These are phyloP conservation scores for Alternaria sp. DNA, from an alignment of 2,329 filamentous ascomycete species.

Conservation along the genomic window DNA sequence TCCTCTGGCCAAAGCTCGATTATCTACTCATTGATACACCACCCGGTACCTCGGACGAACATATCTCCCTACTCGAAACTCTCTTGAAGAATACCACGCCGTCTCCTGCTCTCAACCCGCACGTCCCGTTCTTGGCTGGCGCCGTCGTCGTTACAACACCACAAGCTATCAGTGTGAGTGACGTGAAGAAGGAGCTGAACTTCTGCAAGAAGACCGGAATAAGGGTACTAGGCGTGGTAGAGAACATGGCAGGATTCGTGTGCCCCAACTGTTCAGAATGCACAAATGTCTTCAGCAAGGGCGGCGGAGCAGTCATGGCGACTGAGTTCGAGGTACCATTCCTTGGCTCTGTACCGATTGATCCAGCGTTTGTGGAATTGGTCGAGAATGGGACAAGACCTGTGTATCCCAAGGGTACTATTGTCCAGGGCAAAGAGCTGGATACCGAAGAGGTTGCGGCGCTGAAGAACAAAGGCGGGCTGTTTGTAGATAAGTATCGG, in stretches of 20 bases:
- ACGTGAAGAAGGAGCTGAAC: constrained; percentile 93
- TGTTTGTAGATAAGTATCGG: constrained; percentile 74
- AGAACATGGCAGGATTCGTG: constrained; percentile 97
- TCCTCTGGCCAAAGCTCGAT: constrained; percentile 85
- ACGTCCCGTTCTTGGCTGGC: constrained; percentile 64
- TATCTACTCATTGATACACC: constrained; percentile 95
- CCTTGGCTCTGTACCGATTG: constrained; percentile 86
- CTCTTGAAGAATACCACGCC: constrained; percentile 59
- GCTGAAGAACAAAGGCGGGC: constrained; percentile 38
- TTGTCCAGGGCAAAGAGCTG: constrained; percentile 42
- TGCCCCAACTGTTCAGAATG: constrained; percentile 79
- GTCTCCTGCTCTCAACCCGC: constrained; percentile 8
- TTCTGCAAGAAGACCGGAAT: constrained; percentile 88
- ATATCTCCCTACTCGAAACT: constrained; percentile 90
- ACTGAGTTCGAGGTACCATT: constrained; percentile 83
- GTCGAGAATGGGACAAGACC: constrained; percentile 77
- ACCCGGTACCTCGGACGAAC: constrained; percentile 94
- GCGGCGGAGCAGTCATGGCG: constrained; percentile 89
- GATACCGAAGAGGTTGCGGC: constrained; percentile 15
- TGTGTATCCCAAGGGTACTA: constrained; percentile 71
- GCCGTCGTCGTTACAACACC: constrained; percentile 96
- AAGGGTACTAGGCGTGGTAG: constrained; percentile 82
- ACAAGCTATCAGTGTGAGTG: constrained; percentile 89
- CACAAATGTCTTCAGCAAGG: constrained; percentile 91
- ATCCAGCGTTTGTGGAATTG: constrained; percentile 87